phyloP scores from a whole-genome alignment of 1,284 basidiomycete species.

The Inonotus obliquus region DNA sequence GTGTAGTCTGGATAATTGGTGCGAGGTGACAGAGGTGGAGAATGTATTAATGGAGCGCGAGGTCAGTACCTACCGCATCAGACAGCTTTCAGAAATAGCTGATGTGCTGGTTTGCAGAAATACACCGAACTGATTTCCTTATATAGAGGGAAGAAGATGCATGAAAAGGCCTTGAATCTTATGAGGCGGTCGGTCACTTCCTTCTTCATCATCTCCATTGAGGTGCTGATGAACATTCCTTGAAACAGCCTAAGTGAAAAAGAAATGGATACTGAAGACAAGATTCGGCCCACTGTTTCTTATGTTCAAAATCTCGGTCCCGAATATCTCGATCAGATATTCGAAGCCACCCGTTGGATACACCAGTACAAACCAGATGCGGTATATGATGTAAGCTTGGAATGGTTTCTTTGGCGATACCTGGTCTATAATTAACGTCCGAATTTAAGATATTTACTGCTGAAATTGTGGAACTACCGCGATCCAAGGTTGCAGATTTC shows the following conservation, averaged over 20 bases:
- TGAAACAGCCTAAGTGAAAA: conserved; percentile 68
- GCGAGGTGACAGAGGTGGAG: conserved; percentile 94
- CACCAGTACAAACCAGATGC: conserved; percentile 69
- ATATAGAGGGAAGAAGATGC: conserved; percentile 95
- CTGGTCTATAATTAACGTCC: neutral
- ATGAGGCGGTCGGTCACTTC: conserved; percentile 63
- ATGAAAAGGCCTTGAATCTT: conserved; percentile 80
- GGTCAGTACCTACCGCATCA: conserved; percentile 41
- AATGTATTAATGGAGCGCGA: conserved; percentile 77
- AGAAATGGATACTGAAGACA: conserved; percentile 75
- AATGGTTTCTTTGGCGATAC: neutral
- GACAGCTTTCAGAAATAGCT: neutral
- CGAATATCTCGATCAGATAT: conserved; percentile 74
- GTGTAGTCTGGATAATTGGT: conserved; percentile 94
- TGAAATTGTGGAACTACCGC: conserved; percentile 89
- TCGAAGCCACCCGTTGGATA: conserved; percentile 81
- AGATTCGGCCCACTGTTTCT: conserved; percentile 77
- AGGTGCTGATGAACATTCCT: neutral
- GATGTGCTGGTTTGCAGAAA: conserved; percentile 53
- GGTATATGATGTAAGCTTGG: conserved; percentile 62
- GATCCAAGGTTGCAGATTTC: conserved; percentile 68
- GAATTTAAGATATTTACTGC: conserved; percentile 83
- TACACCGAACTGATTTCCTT: conserved; percentile 87
- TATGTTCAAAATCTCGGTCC: conserved; percentile 92
- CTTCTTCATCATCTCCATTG: conserved; percentile 1